Base-by-base conservation (phyloP, 2,329 filamentous ascomycete genomes). In the Trichoderma endophyticum region DNA sequence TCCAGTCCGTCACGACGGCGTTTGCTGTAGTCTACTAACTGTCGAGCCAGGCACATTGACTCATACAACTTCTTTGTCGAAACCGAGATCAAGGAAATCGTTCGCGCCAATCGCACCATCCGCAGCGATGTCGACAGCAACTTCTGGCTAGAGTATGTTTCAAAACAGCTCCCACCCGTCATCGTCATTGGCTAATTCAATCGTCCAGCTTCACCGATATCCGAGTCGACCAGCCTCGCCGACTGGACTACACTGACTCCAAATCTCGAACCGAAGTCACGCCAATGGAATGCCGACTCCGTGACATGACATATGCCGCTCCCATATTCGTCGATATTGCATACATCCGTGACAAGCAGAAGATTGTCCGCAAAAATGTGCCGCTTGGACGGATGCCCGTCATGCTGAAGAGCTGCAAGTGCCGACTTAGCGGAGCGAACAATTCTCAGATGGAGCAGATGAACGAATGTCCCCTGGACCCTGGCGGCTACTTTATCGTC, bases 1-100 rank as follows among this genome's bases (percentile, higher is more conserved):
- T 57, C 5, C 34, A 43, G 36, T 26, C 48, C 36, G 21, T 24
- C 26, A 34, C 43, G 30, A 26, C 30, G 43, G 48, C 24, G 11
- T 18, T 36, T 34, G 24, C 21, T 73, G 26, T 30, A 18, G 72
- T 73, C 34, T 60, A 18, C 75, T 77, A 56, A 77, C 73, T 36
- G 15, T 36, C 12, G 48, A 26, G 18, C 8, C 57, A 87, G 86
- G 77, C 95, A 98, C 81, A 95, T 97, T 79, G 97, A 99, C 84
- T 98, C 96, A 28, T 99, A 97, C 87, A 98, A 99, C 83, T 97
- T 96, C 83, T 98, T 99, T 77, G 92, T 98, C 76, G 94, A 99
- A 77, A 92, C 97, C 71, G 95, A 98, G 80, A 91, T 99, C 81
- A 97, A 97, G 83, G 95, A 98, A 78, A 99, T 99, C 77, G 92